Base-by-base conservation (phyloP, 1,284 basidiomycete species). In the Ustilago lituana region DNA sequence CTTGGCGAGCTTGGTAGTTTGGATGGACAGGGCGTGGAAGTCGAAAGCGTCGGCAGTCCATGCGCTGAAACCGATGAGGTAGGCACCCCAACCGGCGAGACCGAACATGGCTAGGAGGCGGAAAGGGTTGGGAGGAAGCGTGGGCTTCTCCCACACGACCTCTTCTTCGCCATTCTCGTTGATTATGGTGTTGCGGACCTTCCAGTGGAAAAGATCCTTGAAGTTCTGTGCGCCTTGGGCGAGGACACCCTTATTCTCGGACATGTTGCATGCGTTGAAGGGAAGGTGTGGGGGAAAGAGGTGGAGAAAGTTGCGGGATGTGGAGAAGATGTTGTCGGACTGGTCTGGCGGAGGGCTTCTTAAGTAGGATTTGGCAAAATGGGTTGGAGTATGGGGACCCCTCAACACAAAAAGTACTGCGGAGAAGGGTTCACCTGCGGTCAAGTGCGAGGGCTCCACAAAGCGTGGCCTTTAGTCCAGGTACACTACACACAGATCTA, bases 1-100 rank as follows among this genome's bases (percentile, higher is more conserved):
- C 35, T 63, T 52, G 33, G 69, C 32, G 23, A 76, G 40, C 59
- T 74, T 76, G 49, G 51, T 59, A 11, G 57, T 71, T 44, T 65
- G 64, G 31, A 73, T 70, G 20, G 67, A 64, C 26, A 76, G 58
- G 19, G 64, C 63, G 47, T 74, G 63, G 54, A 76, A 74, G 47
- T 76, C 73, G 26, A 62, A 66, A 11, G 63, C 63, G 26, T 73
- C 73, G 41, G 58, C 66, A 19, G 59, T 62, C 59, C 61, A 74
- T 24, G 59, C 55, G 12, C 50, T 39, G 61, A 75, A 73, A 19
- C 73, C 73, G 36, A 63, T 54, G 23, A 62, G 57, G 35, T 73
- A 75, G 43, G 56, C 56, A 52, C 61, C 45, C 73, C 73, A 75
- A 8, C 66, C 61, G 19, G 50, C 46, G 11, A 54, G 14, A 19